Evolutionary conservation across 108 stramenopile species (phyloP), one percentile per base, ranked within the genome.

Genomic region (Licmophora abbreviata): DNA sequence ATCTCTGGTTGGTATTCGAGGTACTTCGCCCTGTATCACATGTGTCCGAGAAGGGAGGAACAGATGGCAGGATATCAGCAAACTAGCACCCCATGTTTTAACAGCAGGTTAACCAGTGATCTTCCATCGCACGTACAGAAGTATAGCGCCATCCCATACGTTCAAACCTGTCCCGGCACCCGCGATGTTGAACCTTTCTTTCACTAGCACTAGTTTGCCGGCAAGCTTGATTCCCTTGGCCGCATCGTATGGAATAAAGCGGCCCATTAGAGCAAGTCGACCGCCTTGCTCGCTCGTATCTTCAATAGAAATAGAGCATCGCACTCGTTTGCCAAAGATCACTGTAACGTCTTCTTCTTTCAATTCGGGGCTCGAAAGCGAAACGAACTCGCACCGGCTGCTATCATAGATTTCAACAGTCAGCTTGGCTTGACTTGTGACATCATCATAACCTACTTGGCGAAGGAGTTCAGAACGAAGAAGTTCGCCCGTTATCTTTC

Each of bases 91-190:
- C n/a, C n/a, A n/a, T n/a, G n/a, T n/a, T n/a, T n/a, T n/a, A n/a
- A n/a, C n/a, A n/a, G n/a, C n/a, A n/a, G n/a, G n/a, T n/a, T n/a
- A n/a, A n/a, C n/a, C n/a, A n/a, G n/a, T n/a, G n/a, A n/a, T n/a
- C n/a, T n/a, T n/a, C n/a, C n/a, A n/a, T 11, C 12, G 4, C 1
- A 53, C 69, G 64, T 50, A 70, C 71, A 84, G 55, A 2, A 79
- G 38, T 23, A 79, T 31, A 18, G 82, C 64, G 10, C 83, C 77
- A 53, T 85, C 83, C 83, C 83, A 85, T 7, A 85, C 70, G 51
- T 81, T 85, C 0, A 75, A 44, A 0, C 74, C 83, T 8, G 83
- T 80, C 4, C 79, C 76, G 6, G 38, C 22, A 17, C 51, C 60
- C 4, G 41, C 63, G 21, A 50, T 27, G 30, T 50, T 29, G 15